Evolutionary conservation across 805 yeast species (phyloP).

Genomic region (Schwanniomyces sp.): DNA sequence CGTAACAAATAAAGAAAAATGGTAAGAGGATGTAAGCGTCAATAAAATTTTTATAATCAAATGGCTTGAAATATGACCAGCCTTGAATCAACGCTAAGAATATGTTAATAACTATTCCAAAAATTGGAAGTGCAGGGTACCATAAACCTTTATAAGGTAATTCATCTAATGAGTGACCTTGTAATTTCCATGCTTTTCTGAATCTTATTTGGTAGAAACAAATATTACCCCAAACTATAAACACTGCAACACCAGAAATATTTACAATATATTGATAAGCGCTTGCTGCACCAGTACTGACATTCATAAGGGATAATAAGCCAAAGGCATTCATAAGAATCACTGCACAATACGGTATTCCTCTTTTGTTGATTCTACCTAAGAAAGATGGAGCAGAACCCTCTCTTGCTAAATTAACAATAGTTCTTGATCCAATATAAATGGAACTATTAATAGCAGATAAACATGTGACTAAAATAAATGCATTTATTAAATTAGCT

Average conservation of each 20-base stretch:
- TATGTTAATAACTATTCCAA: slow-evolving; percentile 49
- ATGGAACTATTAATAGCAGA: slow-evolving; percentile 71
- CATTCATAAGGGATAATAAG: slow-evolving; percentile 53
- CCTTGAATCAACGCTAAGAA: slow-evolving; percentile 64
- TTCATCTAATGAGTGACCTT: slow-evolving; percentile 33
- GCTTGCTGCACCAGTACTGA: slow-evolving; percentile 56
- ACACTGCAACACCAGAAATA: slow-evolving; percentile 65
- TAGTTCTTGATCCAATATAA: slow-evolving; percentile 66
- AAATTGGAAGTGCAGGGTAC: slow-evolving; percentile 51
- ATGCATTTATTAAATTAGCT: slow-evolving; percentile 58
- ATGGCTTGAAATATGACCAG: slow-evolving; percentile 63
- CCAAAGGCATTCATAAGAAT: slow-evolving; percentile 55
- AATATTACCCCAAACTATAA: slow-evolving; percentile 66
- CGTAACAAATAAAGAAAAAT: slow-evolving; percentile 44
- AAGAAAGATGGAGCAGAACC: slow-evolving; percentile 61
- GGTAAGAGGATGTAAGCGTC: slow-evolving; percentile 68
- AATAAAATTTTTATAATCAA: slow-evolving; percentile 42
- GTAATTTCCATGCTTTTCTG: slow-evolving; percentile 42
- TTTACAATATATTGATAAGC: slow-evolving; percentile 50
- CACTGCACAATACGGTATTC: slow-evolving; percentile 66
- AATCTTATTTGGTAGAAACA: slow-evolving; percentile 58
- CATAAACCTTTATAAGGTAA: slow-evolving; percentile 38
- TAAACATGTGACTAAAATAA: slow-evolving; percentile 61
- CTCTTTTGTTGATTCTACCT: slow-evolving; percentile 50
- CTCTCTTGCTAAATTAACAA: slow-evolving; percentile 62